phyloP scores from a whole-genome alignment of 2,329 filamentous ascomycete genomes.

The Penicillium sp. region DNA sequence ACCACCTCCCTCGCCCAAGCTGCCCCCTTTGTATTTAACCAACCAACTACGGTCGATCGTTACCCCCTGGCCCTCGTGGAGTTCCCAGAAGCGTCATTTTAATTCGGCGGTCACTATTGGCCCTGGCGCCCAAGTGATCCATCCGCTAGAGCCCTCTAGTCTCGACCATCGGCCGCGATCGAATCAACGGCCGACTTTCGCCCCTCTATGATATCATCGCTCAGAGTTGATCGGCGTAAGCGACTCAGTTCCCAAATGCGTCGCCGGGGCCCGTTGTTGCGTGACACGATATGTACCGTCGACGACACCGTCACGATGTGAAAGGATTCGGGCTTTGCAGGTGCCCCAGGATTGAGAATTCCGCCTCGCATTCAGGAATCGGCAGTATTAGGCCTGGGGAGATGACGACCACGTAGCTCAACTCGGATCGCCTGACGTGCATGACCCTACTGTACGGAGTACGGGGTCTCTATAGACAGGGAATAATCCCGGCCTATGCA shows the following conservation, averaged over 20 bases:
- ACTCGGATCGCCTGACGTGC: conserved; percentile 13
- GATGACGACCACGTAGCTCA: not conserved
- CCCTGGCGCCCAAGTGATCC: conserved; percentile 4
- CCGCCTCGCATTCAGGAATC: not conserved
- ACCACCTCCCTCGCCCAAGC: conserved; percentile 20
- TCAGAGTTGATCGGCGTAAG: conserved; percentile 9
- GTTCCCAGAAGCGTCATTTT: conserved; percentile 24
- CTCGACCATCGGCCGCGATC: conserved; percentile 9
- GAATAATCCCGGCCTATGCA: conserved; percentile 11
- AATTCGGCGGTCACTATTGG: conserved; percentile 19
- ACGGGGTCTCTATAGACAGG: not conserved
- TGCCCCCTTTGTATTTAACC: conserved; percentile 18
- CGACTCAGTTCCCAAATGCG: conserved; percentile 3
- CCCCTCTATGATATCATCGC: conserved; percentile 21
- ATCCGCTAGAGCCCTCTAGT: conserved; percentile 14
- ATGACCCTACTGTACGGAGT: not conserved
- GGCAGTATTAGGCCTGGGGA: not conserved
- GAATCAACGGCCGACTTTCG: conserved; percentile 15
- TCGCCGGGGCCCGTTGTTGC: not conserved
- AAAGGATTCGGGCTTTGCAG: not conserved
- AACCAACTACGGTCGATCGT: conserved; percentile 20
- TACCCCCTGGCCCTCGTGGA: conserved; percentile 16
- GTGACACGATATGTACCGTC: not conserved
- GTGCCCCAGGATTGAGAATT: not conserved
- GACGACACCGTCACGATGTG: not conserved